Percentiles rank a stretch among this genome's conserved stretches.
Conservation (phyloP, 2,329 filamentous ascomycete species). For the Alternaria dauci region DNA sequence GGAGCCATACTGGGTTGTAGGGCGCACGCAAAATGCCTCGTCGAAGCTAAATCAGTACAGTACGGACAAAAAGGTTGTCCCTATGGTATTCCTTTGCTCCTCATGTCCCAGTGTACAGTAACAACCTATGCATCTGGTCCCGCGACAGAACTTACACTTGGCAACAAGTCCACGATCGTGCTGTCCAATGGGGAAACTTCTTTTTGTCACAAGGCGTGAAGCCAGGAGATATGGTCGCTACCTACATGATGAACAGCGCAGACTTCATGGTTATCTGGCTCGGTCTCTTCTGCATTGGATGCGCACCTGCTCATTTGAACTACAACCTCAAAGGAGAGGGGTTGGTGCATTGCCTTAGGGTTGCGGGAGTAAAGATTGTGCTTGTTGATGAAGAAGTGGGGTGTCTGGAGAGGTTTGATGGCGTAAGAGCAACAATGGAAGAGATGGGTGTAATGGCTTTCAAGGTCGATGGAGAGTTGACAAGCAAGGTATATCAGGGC, state of each 20-base stretch:
- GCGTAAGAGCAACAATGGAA: slow-evolving; percentile 21
- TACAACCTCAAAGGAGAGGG: slow-evolving; percentile 70
- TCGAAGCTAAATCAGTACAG: slow-evolving; percentile 33
- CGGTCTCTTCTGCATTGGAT: slow-evolving; percentile 70
- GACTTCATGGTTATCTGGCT: slow-evolving; percentile 74
- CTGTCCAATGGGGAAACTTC: slow-evolving; percentile 42
- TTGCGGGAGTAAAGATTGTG: slow-evolving; percentile 64
- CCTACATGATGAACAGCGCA: slow-evolving; percentile 71
- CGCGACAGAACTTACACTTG: slow-evolving; percentile 59
- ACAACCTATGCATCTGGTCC: slow-evolving; percentile 71
- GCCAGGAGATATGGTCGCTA: slow-evolving; percentile 68
- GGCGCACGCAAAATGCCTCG: neutral
- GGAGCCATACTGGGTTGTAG: neutral
- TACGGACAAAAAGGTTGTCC: slow-evolving; percentile 49
- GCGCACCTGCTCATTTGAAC: slow-evolving; percentile 74
- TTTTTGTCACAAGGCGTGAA: slow-evolving; percentile 62
- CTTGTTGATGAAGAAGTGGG: slow-evolving; percentile 64
- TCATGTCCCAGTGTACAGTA: slow-evolving; percentile 42
- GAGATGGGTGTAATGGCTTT: slow-evolving; percentile 34
- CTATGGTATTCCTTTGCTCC: slow-evolving; percentile 42
- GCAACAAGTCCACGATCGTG: slow-evolving; percentile 40
- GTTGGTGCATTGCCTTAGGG: slow-evolving; percentile 69
- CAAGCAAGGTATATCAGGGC: slow-evolving; percentile 29
- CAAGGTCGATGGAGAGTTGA: slow-evolving; percentile 25
- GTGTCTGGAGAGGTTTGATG: slow-evolving; percentile 30